Percentiles rank a stretch among this genome's conserved stretches.
phyloP scores from a whole-genome alignment of 805 yeast species.

The Cyberlindnera samutprakarnensis region DNA sequence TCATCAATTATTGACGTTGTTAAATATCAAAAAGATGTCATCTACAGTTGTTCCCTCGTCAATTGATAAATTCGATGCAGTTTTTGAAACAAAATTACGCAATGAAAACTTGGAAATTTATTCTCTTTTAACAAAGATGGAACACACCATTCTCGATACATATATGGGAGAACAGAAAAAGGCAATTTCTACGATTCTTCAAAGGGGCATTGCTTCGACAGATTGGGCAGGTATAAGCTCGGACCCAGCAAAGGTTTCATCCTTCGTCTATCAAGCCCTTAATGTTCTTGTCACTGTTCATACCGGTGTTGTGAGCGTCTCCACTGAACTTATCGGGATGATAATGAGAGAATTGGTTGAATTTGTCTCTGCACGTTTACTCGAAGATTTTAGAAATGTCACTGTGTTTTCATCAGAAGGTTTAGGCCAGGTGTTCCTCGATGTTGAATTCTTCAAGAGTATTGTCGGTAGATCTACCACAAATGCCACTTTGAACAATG shows the following conservation, averaged over 20 bases:
- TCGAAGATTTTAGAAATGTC: slow-evolving; percentile 33
- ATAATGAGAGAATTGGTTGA: slow-evolving; percentile 40
- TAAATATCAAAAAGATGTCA: slow-evolving; percentile 45
- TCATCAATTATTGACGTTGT: slow-evolving; percentile 42
- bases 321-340: slow-evolving; percentile 36
- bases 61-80: slow-evolving; percentile 40
- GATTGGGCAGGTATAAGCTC: slow-evolving; percentile 35
- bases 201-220: slow-evolving; percentile 30
- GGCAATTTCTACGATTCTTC: slow-evolving; percentile 31
- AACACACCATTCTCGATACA: slow-evolving; percentile 44
- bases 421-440: slow-evolving; percentile 43
- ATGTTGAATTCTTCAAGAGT: slow-evolving; percentile 42
- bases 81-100: slow-evolving; percentile 38
- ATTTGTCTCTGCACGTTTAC: slow-evolving; percentile 28
- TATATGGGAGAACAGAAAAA: slow-evolving; percentile 42
- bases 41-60: slow-evolving; percentile 39
- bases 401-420: slow-evolving; percentile 41
- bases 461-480: slow-evolving; percentile 17
- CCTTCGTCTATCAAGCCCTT: slow-evolving; percentile 42
- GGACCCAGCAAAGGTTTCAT: slow-evolving; percentile 31
- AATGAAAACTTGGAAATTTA: slow-evolving; percentile 38
- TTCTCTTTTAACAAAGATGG: slow-evolving; percentile 38
- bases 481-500: slow-evolving; percentile 9
- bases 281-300: slow-evolving; percentile 44
- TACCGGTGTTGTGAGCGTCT: slow-evolving; percentile 40